These are phyloP conservation scores for Salvia rosmarinus DNA, from an alignment of 257 asterid species.

Conservation along the genomic window DNA sequence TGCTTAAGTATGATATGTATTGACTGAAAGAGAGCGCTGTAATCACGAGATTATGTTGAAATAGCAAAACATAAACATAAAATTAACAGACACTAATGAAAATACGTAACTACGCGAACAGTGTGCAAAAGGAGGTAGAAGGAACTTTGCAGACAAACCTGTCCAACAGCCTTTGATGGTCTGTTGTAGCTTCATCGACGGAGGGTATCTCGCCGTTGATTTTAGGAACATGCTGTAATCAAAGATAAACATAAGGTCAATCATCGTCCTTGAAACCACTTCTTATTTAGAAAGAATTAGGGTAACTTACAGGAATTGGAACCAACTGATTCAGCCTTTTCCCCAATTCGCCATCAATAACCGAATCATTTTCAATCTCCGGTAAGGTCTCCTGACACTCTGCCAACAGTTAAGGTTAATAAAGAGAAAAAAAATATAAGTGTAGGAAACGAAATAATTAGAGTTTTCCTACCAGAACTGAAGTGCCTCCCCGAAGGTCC, in stretches of 20 bases:
- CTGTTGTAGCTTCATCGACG: slow-evolving; percentile 80
- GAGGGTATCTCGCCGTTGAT: slow-evolving; percentile 90
- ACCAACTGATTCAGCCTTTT: slow-evolving; percentile 76
- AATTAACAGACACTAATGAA: background rate
- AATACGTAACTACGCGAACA: slow-evolving; percentile 4
- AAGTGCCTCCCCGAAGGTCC: slow-evolving; percentile 51
- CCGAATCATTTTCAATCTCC: slow-evolving; percentile 72
- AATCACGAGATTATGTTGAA: background rate
- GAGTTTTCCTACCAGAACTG: slow-evolving; percentile 44
- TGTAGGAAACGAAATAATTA: background rate
- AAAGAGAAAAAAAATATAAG: background rate
- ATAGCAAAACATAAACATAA: background rate
- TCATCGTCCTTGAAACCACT: background rate
- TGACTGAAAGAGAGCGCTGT: background rate
- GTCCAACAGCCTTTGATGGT: slow-evolving; percentile 73
- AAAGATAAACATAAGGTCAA: background rate
- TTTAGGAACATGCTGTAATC: slow-evolving; percentile 81
- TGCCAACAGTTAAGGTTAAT: slow-evolving; percentile 26
- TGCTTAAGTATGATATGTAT: background rate
- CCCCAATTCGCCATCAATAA: slow-evolving; percentile 85
- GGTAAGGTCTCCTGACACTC: slow-evolving; percentile 47
- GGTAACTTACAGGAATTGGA: slow-evolving; percentile 75
- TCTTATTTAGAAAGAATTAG: background rate
- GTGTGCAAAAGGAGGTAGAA: background rate
- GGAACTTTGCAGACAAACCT: slow-evolving; percentile 50